Conservation (phyloP, 306 rosid genomes). For the Medicago lupulina region DNA sequence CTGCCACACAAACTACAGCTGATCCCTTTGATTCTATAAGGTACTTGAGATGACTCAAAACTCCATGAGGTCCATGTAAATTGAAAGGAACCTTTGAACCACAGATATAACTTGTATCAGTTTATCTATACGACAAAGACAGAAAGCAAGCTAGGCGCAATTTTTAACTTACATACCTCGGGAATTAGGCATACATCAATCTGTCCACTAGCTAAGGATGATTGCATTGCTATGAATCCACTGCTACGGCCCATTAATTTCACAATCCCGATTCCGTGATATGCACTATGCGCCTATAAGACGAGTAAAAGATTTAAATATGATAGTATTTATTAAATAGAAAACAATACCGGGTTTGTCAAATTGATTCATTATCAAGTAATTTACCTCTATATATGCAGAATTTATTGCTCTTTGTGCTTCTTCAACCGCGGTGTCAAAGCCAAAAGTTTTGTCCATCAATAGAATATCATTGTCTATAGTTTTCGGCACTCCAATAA, state of each 20-base stretch:
- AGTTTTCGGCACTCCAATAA: conserved; percentile 97
- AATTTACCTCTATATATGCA: conserved; percentile 88
- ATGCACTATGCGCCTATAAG: conserved; percentile 94
- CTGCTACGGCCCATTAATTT: conserved; percentile 99
- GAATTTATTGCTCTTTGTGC: conserved; percentile 97
- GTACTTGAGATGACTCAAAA: conserved; percentile 85
- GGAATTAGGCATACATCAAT: conserved; percentile 92
- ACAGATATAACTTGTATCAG: conserved; percentile 36
- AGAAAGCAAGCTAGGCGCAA: conserved; percentile 20
- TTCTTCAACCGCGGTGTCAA: conserved; percentile 98
- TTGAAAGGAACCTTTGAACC: conserved; percentile 74
- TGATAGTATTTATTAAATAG: neutral
- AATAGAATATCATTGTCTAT: conserved; percentile 91
- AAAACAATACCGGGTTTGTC: neutral
- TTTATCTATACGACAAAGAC: conserved; percentile 32
- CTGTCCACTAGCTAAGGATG: conserved; percentile 96
- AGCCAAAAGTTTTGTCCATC: conserved; percentile 99
- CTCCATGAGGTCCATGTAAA: conserved; percentile 85
- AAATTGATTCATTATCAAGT: conserved; percentile 18
- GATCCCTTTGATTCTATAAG: conserved; percentile 89
- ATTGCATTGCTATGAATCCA: conserved; percentile 98
- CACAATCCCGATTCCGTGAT: conserved; percentile 92
- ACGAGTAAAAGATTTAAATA: conserved; percentile 37
- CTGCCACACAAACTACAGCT: conserved; percentile 92
- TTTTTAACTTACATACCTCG: conserved; percentile 62